Base-by-base conservation (phyloP, 371 early-diverging fungal genomes). In the Encephalitozoon hellem region DNA sequence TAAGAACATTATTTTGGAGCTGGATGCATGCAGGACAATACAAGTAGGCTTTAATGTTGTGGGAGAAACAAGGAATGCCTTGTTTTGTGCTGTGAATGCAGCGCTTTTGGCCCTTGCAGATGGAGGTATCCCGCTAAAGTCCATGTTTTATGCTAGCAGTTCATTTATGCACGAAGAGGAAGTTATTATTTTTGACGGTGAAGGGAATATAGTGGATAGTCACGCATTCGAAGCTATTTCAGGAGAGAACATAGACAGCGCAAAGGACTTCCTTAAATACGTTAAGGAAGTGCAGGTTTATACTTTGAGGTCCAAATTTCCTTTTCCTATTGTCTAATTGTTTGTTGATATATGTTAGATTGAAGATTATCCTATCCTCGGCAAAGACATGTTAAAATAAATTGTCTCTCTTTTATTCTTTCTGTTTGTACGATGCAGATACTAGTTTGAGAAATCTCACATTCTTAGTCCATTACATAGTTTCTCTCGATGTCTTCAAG, bases 11-110 rank as follows among this genome's bases (percentile, higher is more conserved):
- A 63, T 71, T 11, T 41, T 67, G 15, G 72, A 77, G 9, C n/a
- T 66, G 15, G 72, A 72, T 66, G 38, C 15, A 9, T 41, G 42
- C 42, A 77, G 59, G 49, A 49, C 54, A 38, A 28, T 77, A 25
- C 38, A 55, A 30, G 42, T 77, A 43, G 15, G 4, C 2, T 49
- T 77, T 9, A 51, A 45, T 38, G 45, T 71, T 26, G 45, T 26
- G 21, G 63, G 49, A 42, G 49, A 21, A n/a, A 8, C 4, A 28
- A 65, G 43, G 6, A 77, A 78, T 53, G 54, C 68, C 4, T 38
- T 78, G 32, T 68, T 34, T 39, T 78, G 78, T 72, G 72, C 73
- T 41, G 47, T 78, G 12, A 80, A 80, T 71, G 39, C 74, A 12
- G 25, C 55, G 1, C 39, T 80, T 25, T 18, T 77, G 6, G 77